phyloP scores from a whole-genome alignment of 2,329 filamentous ascomycete species.

The Curvularia lunata region DNA sequence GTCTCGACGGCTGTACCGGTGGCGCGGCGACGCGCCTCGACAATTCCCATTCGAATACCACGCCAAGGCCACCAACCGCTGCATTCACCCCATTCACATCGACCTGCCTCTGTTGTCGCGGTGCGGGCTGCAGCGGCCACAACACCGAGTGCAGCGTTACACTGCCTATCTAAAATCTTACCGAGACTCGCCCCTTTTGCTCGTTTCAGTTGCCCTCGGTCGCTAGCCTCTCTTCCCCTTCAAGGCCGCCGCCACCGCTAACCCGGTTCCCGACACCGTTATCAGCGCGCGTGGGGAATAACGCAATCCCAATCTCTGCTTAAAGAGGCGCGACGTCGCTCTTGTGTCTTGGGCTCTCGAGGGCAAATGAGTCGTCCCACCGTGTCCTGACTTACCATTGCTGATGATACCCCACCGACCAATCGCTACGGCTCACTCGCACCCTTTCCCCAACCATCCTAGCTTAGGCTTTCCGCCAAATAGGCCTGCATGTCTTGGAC shows the following conservation, averaged over 20 bases:
- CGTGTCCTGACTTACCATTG: conserved; percentile 7
- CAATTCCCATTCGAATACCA: not conserved
- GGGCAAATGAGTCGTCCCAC: conserved; percentile 8
- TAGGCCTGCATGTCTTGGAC: conserved; percentile 13
- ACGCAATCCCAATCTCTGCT: conserved; percentile 11
- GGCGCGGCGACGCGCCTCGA: conserved; percentile 21
- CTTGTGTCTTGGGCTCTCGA: conserved; percentile 6
- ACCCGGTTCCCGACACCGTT: conserved; percentile 15
- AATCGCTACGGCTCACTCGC: not conserved
- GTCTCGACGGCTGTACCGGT: conserved; percentile 22
- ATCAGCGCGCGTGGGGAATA: conserved; percentile 26
- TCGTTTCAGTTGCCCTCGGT: conserved; percentile 23
- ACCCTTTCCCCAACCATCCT: conserved; percentile 5
- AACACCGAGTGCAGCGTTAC: conserved; percentile 17
- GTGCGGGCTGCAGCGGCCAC: conserved; percentile 14
- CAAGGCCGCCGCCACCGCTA: not conserved
- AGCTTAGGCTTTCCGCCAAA: conserved; percentile 3
- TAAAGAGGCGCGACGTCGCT: conserved; percentile 21
- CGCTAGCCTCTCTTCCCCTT: conserved; percentile 1
- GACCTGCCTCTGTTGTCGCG: conserved; percentile 10
- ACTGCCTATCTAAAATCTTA: conserved; percentile 18
- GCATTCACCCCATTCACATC: not conserved
- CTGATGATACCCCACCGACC: conserved; percentile 7
- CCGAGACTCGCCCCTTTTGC: conserved; percentile 16
- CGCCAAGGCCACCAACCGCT: not conserved